Percentiles rank a stretch among this genome's conserved stretches.
These are phyloP conservation scores for Neocatenulostroma microsporum DNA, from an alignment of 2,329 filamentous ascomycete species.

Conservation along the genomic window DNA sequence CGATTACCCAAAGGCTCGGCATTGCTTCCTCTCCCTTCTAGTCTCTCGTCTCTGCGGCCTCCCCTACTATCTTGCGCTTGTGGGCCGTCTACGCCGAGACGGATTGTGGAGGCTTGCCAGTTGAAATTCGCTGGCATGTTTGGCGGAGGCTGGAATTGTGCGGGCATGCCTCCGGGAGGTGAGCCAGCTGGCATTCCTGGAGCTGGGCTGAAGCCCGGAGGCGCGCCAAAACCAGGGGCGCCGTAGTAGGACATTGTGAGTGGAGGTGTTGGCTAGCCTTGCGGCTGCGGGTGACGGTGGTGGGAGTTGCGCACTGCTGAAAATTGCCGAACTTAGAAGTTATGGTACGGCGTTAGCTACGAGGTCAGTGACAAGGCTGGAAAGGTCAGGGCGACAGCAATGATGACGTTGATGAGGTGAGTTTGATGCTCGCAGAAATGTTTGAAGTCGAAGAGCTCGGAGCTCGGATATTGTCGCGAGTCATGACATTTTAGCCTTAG, in stretches of 20 bases:
- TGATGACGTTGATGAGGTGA: too few relatives aligned
- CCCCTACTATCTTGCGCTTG: conserved; percentile 6
- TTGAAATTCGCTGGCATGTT: conserved; percentile 95
- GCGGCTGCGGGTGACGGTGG: too few relatives aligned
- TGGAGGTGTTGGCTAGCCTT: too few relatives aligned
- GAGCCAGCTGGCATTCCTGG: conserved; percentile 67
- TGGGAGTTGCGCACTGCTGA: too few relatives aligned
- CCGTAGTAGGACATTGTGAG: conserved; percentile 50
- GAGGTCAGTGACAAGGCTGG: too few relatives aligned
- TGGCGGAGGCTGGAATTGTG: conserved; percentile 77
- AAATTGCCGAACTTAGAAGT: too few relatives aligned
- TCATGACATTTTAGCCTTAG: too few relatives aligned
- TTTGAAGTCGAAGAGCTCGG: too few relatives aligned
- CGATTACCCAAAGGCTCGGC: conserved; percentile 32
- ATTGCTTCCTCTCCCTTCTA: conserved; percentile 25
- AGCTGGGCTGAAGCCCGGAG: conserved; percentile 68
- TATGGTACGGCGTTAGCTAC: too few relatives aligned
- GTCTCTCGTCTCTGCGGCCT: conserved; percentile 12
- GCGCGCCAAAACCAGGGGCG: conserved; percentile 61
- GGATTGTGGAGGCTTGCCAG: conserved; percentile 93
- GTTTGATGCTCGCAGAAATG: too few relatives aligned
- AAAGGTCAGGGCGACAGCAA: too few relatives aligned
- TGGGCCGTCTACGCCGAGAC: conserved; percentile 65
- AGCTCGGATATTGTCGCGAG: too few relatives aligned
- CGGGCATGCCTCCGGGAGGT: conserved; percentile 58